These are phyloP conservation scores for Truncatella angustata DNA, from an alignment of 2,329 filamentous ascomycete species.

Conservation along the genomic window DNA sequence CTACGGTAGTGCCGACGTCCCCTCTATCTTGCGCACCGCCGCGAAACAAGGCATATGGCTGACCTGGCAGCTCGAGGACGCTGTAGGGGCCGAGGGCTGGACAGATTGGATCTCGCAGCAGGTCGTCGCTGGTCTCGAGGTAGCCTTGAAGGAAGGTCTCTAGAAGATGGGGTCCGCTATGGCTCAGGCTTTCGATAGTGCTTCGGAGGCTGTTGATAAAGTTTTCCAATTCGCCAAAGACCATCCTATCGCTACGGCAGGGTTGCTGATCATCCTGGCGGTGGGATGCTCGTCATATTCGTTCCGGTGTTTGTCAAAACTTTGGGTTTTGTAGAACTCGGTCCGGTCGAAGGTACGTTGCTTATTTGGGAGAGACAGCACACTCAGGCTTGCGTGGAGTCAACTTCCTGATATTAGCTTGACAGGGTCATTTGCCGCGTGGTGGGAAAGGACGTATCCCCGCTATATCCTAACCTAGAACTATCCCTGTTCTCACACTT, in stretches of 20 bases:
- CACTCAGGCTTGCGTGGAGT: neutral
- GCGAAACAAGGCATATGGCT: slow-evolving; percentile 19
- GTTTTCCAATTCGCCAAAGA: slow-evolving; percentile 23
- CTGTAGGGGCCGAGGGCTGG: slow-evolving; percentile 26
- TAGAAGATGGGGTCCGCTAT: slow-evolving; percentile 23
- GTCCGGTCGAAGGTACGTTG: slow-evolving; percentile 26
- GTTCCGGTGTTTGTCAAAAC: slow-evolving; percentile 27
- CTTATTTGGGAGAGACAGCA: neutral
- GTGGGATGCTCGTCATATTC: slow-evolving; percentile 27
- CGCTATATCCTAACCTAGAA: slow-evolving; percentile 38
- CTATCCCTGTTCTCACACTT: slow-evolving; percentile 40
- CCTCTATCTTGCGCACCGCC: slow-evolving; percentile 20
- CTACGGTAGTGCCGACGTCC: too few relatives aligned
- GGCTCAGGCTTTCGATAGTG: slow-evolving; percentile 22
- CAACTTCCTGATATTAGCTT: neutral
- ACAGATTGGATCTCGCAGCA: slow-evolving; percentile 27
- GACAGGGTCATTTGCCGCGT: slow-evolving; percentile 35
- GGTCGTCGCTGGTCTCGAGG: slow-evolving; percentile 25
- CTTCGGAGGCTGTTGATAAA: slow-evolving; percentile 22
- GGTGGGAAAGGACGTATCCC: slow-evolving; percentile 35
- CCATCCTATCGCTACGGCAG: slow-evolving; percentile 24
- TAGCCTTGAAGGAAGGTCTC: slow-evolving; percentile 19
- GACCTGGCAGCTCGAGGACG: slow-evolving; percentile 21
- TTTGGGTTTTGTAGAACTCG: slow-evolving; percentile 30
- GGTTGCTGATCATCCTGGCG: slow-evolving; percentile 24